Conservation (phyloP, 495 filamentous ascomycete species). For the Staphylotrichum tortipilum region DNA sequence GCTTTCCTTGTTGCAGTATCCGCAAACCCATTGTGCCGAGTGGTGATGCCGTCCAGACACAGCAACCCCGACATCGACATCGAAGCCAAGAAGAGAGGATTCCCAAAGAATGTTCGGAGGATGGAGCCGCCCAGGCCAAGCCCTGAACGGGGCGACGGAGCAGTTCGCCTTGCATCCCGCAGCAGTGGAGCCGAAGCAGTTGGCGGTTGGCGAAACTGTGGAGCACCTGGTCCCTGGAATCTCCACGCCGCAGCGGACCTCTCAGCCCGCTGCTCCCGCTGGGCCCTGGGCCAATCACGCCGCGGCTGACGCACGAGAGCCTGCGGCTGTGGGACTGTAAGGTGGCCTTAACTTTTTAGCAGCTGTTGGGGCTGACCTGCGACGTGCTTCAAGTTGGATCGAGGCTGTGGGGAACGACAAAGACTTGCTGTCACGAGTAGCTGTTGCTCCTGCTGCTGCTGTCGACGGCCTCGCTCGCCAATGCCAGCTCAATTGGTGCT, state of each 20-base stretch:
- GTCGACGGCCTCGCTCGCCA: neutral
- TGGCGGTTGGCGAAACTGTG: neutral
- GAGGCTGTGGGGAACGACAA: too few relatives aligned
- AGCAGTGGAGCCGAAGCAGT: neutral
- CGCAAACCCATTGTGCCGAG: neutral
- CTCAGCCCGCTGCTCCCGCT: neutral
- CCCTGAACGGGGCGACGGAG: neutral
- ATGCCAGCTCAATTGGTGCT: slow-evolving; percentile 17
- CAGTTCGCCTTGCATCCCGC: too few relatives aligned
- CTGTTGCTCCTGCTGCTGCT: slow-evolving; percentile 5
- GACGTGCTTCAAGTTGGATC: too few relatives aligned
- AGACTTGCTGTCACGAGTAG: too few relatives aligned
- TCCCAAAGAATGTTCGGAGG: too few relatives aligned
- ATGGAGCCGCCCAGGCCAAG: neutral
- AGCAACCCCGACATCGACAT: neutral
- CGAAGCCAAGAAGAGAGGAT: neutral
- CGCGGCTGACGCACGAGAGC: neutral
- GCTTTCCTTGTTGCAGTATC: neutral
- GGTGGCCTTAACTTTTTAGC: slow-evolving; percentile 25
- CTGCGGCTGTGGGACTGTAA: slow-evolving; percentile 15
- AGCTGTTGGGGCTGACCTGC: too few relatives aligned
- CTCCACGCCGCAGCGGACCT: neutral
- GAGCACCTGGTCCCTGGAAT: slow-evolving; percentile 1
- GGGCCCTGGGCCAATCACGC: slow-evolving; percentile 2
- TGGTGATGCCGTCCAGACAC: neutral